These are phyloP conservation scores for Acidomyces sp. DNA, from an alignment of 495 filamentous ascomycete species.

Conservation along the genomic window DNA sequence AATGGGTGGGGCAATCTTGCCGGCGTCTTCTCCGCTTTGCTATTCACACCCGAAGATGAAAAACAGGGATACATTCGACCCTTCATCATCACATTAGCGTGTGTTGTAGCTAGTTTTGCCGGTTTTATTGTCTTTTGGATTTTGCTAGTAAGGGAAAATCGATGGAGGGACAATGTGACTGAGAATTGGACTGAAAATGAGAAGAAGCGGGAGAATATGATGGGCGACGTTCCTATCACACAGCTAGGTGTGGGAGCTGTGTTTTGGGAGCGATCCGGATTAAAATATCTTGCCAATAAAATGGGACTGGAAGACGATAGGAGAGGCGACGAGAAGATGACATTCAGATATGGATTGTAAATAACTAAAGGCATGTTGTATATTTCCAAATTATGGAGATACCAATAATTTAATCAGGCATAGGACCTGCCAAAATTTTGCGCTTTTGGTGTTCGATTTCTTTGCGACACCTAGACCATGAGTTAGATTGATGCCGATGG, in stretches of 20 bases:
- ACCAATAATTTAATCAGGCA: too few species aligned
- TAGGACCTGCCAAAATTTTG: too few species aligned
- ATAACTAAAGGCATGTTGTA: too few species aligned
- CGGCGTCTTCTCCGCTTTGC: constrained; percentile 35
- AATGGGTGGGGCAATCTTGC: constrained; percentile 50
- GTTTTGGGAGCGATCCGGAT: background rate
- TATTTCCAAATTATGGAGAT: too few species aligned
- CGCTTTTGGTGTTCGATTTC: too few species aligned
- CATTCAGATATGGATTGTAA: constrained; percentile 16
- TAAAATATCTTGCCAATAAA: background rate
- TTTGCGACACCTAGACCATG: too few species aligned
- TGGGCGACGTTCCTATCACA: constrained; percentile 8
- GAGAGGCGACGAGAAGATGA: constrained; percentile 16
- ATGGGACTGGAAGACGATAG: constrained; percentile 5
- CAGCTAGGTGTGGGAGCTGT: background rate
- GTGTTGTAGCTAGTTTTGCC: constrained; percentile 30
- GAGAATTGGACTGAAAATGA: constrained; percentile 22
- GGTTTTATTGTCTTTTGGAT: constrained; percentile 32
- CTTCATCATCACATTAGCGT: constrained; percentile 33
- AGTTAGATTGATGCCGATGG: too few species aligned
- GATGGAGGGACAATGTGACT: constrained; percentile 17
- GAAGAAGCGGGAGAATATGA: constrained; percentile 15
- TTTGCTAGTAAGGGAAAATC: constrained; percentile 29
- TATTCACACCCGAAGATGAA: constrained; percentile 37
- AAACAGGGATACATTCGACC: constrained; percentile 27